A percentile compares a stretch with the other conserved stretches of the same genome.
Conservation (phyloP, 2,329 filamentous ascomycete genomes). For the Onygena corvina region DNA sequence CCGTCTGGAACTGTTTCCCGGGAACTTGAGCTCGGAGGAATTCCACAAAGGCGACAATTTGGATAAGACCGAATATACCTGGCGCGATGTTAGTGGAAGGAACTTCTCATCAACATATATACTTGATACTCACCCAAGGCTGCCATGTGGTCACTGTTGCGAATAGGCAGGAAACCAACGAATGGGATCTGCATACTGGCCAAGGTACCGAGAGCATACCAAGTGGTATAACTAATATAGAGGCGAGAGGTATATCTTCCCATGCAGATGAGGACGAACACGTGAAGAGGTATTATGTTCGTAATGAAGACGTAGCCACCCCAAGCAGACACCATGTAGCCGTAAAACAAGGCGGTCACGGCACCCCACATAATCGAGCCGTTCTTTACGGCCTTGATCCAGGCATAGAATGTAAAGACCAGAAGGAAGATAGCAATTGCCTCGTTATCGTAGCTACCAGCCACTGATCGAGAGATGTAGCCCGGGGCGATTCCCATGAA, state of each 20-base stretch:
- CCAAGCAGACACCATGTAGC: constrained; percentile 99
- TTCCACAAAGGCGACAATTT: constrained; percentile 83
- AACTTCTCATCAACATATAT: not conserved
- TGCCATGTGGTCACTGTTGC: constrained; percentile 97
- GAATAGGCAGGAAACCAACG: constrained; percentile 90
- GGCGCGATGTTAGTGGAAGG: not conserved
- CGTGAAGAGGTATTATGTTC: constrained; percentile 85
- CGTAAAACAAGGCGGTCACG: constrained; percentile 88
- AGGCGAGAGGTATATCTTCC: constrained; percentile 86
- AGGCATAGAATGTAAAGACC: constrained; percentile 96
- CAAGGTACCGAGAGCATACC: constrained; percentile 91
- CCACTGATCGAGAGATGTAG: constrained; percentile 95
- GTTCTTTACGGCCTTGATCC: constrained; percentile 96
- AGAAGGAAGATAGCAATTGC: constrained; percentile 98
- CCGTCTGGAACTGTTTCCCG: constrained; percentile 84
- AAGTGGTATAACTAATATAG: constrained; percentile 94
- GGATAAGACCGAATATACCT: constrained; percentile 92
- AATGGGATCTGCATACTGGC: constrained; percentile 99
- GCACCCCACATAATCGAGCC: constrained; percentile 96
- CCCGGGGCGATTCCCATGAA: constrained; percentile 98
- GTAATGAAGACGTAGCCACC: constrained; percentile 99
- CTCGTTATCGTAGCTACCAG: constrained; percentile 98
- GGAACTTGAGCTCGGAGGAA: constrained; percentile 81
- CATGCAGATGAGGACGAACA: constrained; percentile 91
- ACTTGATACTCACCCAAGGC: constrained; percentile 58